Percentiles rank a stretch among this genome's conserved stretches.
Conservation (phyloP, 352 stramenopile species). For the Globisporangium barbulae region DNA sequence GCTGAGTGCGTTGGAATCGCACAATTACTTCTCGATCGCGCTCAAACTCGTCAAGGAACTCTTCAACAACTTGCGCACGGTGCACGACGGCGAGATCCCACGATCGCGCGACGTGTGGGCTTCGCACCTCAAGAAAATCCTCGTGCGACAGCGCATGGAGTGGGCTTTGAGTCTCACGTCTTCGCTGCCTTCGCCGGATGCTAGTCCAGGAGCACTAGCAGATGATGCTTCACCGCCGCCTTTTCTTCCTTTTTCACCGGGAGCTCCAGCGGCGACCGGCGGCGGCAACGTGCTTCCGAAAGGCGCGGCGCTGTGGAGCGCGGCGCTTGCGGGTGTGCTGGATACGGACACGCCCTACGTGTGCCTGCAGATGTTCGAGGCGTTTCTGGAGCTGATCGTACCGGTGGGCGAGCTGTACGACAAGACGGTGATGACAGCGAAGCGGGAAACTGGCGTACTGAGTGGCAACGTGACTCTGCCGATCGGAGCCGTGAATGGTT, state of each 20-base stretch:
- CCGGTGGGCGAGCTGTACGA: constrained; percentile 21
- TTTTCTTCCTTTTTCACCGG: constrained; percentile 4
- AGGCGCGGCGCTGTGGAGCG: constrained; percentile 21
- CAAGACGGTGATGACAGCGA: constrained; percentile 8
- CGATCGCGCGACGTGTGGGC: constrained; percentile 18
- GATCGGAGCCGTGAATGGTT: neutral
- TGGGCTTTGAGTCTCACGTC: constrained; percentile 15
- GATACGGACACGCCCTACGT: constrained; percentile 24
- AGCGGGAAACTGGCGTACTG: neutral
- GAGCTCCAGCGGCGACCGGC: neutral
- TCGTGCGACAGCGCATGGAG: constrained; percentile 18
- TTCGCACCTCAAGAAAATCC: constrained; percentile 16
- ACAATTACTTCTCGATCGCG: constrained; percentile 21
- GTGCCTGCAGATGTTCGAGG: constrained; percentile 39
- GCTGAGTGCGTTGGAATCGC: constrained; percentile 17
- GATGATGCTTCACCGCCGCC: neutral
- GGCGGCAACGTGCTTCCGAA: neutral
- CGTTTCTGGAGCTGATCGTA: constrained; percentile 37
- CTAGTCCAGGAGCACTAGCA: neutral
- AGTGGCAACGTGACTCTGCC: neutral
- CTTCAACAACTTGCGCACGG: constrained; percentile 7
- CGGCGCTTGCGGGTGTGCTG: constrained; percentile 17
- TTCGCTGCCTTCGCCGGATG: neutral
- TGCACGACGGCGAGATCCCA: constrained; percentile 7
- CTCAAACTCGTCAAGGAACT: constrained; percentile 19